These are phyloP conservation scores for Mucor lusitanicus DNA, from an alignment of 371 early-diverging fungal genomes.

Conservation along the genomic window DNA sequence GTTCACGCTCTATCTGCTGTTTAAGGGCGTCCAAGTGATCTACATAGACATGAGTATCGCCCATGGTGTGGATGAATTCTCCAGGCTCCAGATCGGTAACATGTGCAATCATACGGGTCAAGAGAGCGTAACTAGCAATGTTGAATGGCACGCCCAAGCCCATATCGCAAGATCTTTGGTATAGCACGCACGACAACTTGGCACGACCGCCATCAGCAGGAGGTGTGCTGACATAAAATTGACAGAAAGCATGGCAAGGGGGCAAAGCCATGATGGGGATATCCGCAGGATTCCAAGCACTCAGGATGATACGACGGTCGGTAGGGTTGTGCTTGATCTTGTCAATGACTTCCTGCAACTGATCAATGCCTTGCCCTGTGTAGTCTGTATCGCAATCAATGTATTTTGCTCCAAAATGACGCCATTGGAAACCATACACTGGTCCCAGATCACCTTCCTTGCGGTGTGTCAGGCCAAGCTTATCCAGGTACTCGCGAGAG, in stretches of 20 bases:
- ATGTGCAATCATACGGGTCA: constrained; percentile 95
- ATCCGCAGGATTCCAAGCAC: constrained; percentile 99
- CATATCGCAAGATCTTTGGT: constrained; percentile 99
- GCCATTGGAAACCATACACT: constrained; percentile 99
- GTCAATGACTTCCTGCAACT: constrained; percentile 90
- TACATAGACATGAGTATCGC: constrained; percentile 97
- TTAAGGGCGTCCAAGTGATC: constrained; percentile 94
- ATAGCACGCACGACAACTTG: constrained; percentile 90
- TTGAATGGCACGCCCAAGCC: constrained; percentile 99
- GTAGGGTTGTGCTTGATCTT: constrained; percentile 84
- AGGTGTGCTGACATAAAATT: constrained; percentile 86
- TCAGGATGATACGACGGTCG: constrained; percentile 93
- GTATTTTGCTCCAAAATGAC: constrained; percentile 99
- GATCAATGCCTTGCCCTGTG: constrained; percentile 95
- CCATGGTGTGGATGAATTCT: constrained; percentile 94
- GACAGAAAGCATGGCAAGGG: constrained; percentile 96
- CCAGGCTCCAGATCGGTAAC: constrained; percentile 89
- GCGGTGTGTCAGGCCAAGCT: constrained; percentile 77
- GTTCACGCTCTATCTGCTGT: constrained; percentile 82
- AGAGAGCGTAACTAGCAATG: constrained; percentile 97
- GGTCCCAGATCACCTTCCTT: constrained; percentile 98
- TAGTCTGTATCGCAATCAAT: constrained; percentile 88
- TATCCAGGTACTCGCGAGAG: constrained; percentile 90
- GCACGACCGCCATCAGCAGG: constrained; percentile 46
- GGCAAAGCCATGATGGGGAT: constrained; percentile 90